Evolutionary conservation across 2,329 filamentous ascomycete species (phyloP).

Genomic region (Aspergillus sp.): DNA sequence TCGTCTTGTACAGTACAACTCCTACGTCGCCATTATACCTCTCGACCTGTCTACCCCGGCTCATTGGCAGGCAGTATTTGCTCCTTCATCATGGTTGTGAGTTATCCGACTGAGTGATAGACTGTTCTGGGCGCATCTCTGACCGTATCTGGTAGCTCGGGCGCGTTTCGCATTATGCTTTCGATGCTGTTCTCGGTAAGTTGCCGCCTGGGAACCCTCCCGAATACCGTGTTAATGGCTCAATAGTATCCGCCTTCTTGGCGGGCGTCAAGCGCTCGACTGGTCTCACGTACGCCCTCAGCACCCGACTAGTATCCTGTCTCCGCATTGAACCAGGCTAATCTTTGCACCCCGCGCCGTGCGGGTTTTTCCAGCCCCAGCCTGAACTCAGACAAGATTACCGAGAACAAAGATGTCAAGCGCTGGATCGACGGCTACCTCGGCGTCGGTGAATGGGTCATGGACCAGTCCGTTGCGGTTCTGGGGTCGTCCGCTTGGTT

Average conservation of each 20-base stretch:
- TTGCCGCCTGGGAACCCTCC: too few relatives aligned
- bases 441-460: conserved; percentile 90
- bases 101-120: conserved; percentile 4
- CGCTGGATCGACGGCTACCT: conserved; percentile 91
- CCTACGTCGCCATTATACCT: too few relatives aligned
- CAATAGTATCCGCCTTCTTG: conserved; percentile 80
- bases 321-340: conserved; percentile 11
- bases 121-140: conserved; percentile 22
- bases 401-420: conserved; percentile 72
- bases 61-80: neutral
- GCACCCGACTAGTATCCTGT: conserved; percentile 7
- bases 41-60: too few relatives aligned
- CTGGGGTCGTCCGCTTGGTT: conserved; percentile 84
- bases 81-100: conserved; percentile 6
- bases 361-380: conserved; percentile 46
- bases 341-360: conserved; percentile 20
- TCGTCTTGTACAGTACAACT: too few relatives aligned
- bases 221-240: too few relatives aligned
- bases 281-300: conserved; percentile 68
- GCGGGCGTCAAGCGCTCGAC: conserved; percentile 96
- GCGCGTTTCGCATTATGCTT: conserved; percentile 85
- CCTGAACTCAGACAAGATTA: conserved; percentile 76
- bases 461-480: conserved; percentile 93
- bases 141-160: conserved; percentile 72
- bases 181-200: conserved; percentile 87